Evolutionary conservation across 2,329 filamentous ascomycete genomes (phyloP), one percentile per base, ranked within the genome.

Genomic region (Cercospora zeae-maydis): DNA sequence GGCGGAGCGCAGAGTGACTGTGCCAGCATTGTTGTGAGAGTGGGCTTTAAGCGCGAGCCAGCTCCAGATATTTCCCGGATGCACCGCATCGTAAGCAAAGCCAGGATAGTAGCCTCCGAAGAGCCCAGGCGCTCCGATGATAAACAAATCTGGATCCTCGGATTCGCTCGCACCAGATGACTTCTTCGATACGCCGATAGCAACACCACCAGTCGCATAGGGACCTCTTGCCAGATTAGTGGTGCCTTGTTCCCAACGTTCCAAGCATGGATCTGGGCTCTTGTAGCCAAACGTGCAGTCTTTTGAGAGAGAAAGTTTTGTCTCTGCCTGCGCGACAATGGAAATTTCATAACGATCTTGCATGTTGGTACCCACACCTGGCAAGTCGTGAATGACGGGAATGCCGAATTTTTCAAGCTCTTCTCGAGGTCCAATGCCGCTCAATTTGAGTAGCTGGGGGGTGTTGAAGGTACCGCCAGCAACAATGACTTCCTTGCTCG

Each of bases 371-470:
- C 87, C 87, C 2, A 90, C 86, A 49, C 87, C 84, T 0, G 83
- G 82, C 0, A 85, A 82, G 64, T 88, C 80, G 3, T 81, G 77
- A 16, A 87, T 67, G 0, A 84, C 75, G 1, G 78, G 70, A 65
- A 89, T 88, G n/a, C 78, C 75, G 69, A 84, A 80, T 58, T 78
- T 76, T 19, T 78, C 66, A 5, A 90, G 80, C 66, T 86, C 82
- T 0, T 76, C 71, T 10, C 74, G 70, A 0, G 85, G 85, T 0
- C 87, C 87, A 34, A 89, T 80, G n/a, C 87, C 87, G 57, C 80
- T 84, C 1, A 88, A 81, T 76, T 87, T 85, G 11, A 90, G 82
- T 2, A 90, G 75, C 73, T 89, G 86, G 6, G 86, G 86, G 1
- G 83, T 82, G 75, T 88, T 86, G 74, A 84, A 88, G 1, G 84